phyloP scores from a whole-genome alignment of 1,284 basidiomycete species.

The Leccinum insigne region DNA sequence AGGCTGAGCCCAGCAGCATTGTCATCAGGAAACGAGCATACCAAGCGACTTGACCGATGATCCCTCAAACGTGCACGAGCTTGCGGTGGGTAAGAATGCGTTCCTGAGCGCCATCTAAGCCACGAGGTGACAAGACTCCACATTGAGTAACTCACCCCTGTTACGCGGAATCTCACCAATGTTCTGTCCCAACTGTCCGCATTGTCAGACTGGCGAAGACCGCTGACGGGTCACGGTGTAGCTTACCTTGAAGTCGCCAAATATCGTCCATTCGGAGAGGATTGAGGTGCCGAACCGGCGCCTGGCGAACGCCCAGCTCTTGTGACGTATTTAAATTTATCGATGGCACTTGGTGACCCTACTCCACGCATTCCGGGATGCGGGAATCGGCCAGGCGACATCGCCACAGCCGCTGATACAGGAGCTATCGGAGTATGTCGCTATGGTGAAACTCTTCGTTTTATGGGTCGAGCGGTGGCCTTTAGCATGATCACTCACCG shows the following conservation, averaged over 20 bases:
- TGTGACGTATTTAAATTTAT: conserved; percentile 59
- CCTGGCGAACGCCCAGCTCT: conserved; percentile 39
- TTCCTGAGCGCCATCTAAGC: conserved; percentile 39
- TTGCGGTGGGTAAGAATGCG: conserved; percentile 60
- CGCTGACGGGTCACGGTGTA: not conserved
- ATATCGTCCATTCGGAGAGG: conserved; percentile 40
- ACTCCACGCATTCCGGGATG: conserved; percentile 47
- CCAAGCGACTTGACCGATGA: conserved; percentile 84
- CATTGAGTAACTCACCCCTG: conserved; percentile 47
- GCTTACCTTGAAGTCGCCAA: conserved; percentile 37
- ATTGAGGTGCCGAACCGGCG: conserved; percentile 41
- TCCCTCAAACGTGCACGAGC: conserved; percentile 71
- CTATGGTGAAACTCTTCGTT: not conserved
- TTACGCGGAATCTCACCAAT: conserved; percentile 69
- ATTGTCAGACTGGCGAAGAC: conserved; percentile 9
- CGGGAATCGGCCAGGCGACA: conserved; percentile 37
- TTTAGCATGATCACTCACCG: conserved; percentile 50
- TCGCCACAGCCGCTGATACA: conserved; percentile 25
- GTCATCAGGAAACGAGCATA: conserved; percentile 26
- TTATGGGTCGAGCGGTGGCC: conserved; percentile 31
- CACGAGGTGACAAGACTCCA: conserved; percentile 10
- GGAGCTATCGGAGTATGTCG: conserved; percentile 21
- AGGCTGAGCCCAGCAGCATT: conserved; percentile 5
- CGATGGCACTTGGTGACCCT: conserved; percentile 53
- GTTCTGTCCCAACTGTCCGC: conserved; percentile 71